These are phyloP conservation scores for Ramaria rubella DNA, from an alignment of 768 basidiomycete genomes.

Conservation along the genomic window DNA sequence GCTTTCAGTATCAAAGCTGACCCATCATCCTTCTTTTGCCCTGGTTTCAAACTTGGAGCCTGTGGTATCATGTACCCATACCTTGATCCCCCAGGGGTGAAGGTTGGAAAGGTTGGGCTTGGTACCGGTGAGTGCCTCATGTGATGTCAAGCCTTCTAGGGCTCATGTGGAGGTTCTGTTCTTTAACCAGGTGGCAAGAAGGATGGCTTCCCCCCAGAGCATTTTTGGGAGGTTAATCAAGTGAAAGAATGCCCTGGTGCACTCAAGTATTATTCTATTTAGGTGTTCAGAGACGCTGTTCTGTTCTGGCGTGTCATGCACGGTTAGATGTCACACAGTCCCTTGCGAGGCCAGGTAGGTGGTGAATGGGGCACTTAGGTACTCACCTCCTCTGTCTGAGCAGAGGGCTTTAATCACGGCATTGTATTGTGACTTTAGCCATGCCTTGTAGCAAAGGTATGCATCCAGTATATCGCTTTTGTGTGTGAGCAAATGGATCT, in stretches of 20 bases:
- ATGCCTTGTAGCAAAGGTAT: conserved; percentile 30
- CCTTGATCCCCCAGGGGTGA: conserved; percentile 28
- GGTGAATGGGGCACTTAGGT: conserved; percentile 28
- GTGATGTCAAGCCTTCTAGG: conserved; percentile 19
- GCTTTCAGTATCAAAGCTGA: no score
- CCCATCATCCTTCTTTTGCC: no score
- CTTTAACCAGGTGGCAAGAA: conserved; percentile 31
- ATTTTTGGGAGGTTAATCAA: conserved; percentile 18
- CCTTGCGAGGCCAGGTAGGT: conserved; percentile 33
- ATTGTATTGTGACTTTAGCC: conserved; percentile 26
- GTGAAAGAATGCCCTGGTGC: conserved; percentile 31
- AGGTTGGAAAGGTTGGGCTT: conserved; percentile 28
- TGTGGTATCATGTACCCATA: conserved; percentile 22
- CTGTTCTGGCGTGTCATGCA: conserved; percentile 36
- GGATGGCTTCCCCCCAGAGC: no score
- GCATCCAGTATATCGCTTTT: no score
- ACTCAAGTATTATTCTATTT: conserved; percentile 33
- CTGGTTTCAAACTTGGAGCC: no score
- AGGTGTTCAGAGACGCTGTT: conserved; percentile 39
- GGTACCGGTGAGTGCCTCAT: conserved; percentile 13
- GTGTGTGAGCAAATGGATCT: no score
- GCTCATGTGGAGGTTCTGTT: conserved; percentile 27
- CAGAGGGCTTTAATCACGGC: conserved; percentile 29
- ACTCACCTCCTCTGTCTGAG: conserved; percentile 40
- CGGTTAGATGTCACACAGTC: conserved; percentile 33